Conservation (phyloP, 164 flowering plant genomes). For the Euptelea pleiosperma region DNA sequence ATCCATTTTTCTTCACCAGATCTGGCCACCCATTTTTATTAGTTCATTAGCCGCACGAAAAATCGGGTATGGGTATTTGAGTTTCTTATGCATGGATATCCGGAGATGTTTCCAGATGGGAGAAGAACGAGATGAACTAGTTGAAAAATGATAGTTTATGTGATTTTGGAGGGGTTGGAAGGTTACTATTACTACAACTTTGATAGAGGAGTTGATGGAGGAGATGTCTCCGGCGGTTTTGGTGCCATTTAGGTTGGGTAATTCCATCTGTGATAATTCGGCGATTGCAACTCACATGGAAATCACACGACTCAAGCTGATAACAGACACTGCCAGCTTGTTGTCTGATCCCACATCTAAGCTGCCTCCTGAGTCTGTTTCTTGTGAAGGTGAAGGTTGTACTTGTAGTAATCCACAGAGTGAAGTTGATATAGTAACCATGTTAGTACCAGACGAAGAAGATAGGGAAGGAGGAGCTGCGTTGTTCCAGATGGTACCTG, state of each 20-base stretch:
- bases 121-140: conserved; percentile 14
- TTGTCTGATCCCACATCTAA: conserved; percentile 26
- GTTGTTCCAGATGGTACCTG: conserved; percentile 32
- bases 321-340: conserved; percentile 38
- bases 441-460: conserved; percentile 2
- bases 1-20: conserved; percentile 20
- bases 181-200: conserved; percentile 4
- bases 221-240: conserved; percentile 44
- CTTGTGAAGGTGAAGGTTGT: conserved; percentile 15
- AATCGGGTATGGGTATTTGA: conserved; percentile 15
- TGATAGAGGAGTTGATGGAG: conserved; percentile 43
- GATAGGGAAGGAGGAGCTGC: conserved; percentile 21
- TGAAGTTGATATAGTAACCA: conserved; percentile 7
- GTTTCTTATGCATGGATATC: conserved; percentile 11
- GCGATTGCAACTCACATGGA: conserved; percentile 27
- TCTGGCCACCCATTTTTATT: conserved; percentile 18
- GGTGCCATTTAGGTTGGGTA: conserved; percentile 44
- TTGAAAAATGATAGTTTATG: conserved; percentile 22
- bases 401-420: conserved; percentile 2
- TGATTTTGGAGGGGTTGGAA: conserved; percentile 17
- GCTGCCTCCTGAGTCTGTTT: conserved; percentile 16
- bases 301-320: conserved; percentile 40
- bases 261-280: conserved; percentile 34
- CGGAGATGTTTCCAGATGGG: conserved; percentile 10
- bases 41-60: conserved; percentile 22